A percentile compares a stretch with the other conserved stretches of the same genome.
Evolutionary conservation across 208 protist species (phyloP).

Genomic region (Acanthamoeba quina): DNA sequence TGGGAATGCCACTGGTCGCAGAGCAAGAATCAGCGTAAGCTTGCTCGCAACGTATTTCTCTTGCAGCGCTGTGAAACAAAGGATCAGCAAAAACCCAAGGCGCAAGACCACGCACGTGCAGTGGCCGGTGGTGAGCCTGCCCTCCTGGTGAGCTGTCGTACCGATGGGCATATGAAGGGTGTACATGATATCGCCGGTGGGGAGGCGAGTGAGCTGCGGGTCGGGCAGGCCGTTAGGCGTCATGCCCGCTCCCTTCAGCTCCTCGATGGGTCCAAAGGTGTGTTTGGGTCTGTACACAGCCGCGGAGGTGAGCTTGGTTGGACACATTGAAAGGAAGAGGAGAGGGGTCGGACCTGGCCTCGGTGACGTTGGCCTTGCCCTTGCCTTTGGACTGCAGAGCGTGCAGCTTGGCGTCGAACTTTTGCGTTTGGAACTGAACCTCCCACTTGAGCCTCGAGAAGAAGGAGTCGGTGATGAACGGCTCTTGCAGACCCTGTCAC

Average conservation of each 20-base stretch:
- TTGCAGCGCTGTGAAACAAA: not conserved
- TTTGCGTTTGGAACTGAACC: slow-evolving; percentile 52
- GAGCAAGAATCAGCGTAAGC: slow-evolving; percentile 15
- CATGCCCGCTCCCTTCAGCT: slow-evolving; percentile 27
- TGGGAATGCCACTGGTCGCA: slow-evolving; percentile 28
- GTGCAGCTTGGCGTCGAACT: slow-evolving; percentile 68
- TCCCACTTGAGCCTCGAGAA: slow-evolving; percentile 58
- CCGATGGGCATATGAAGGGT: slow-evolving; percentile 43
- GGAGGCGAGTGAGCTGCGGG: slow-evolving; percentile 34
- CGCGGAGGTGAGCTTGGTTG: not conserved
- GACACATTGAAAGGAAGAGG: not conserved
- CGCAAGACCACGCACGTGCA: not conserved
- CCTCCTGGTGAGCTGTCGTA: not conserved
- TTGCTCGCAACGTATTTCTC: slow-evolving; percentile 50
- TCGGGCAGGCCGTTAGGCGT: slow-evolving; percentile 45
- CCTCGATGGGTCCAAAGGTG: slow-evolving; percentile 33
- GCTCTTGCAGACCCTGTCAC: not conserved
- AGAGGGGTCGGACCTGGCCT: not conserved
- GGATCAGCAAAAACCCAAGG: not conserved
- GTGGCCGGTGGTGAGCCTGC: not conserved
- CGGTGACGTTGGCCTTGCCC: slow-evolving; percentile 31
- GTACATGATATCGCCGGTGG: slow-evolving; percentile 52
- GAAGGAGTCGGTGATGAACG: slow-evolving; percentile 49
- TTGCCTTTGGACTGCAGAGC: slow-evolving; percentile 60
- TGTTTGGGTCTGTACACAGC: not conserved